Evolutionary conservation across 1,284 basidiomycete species (phyloP).

Genomic region (Trichosporon inkin): DNA sequence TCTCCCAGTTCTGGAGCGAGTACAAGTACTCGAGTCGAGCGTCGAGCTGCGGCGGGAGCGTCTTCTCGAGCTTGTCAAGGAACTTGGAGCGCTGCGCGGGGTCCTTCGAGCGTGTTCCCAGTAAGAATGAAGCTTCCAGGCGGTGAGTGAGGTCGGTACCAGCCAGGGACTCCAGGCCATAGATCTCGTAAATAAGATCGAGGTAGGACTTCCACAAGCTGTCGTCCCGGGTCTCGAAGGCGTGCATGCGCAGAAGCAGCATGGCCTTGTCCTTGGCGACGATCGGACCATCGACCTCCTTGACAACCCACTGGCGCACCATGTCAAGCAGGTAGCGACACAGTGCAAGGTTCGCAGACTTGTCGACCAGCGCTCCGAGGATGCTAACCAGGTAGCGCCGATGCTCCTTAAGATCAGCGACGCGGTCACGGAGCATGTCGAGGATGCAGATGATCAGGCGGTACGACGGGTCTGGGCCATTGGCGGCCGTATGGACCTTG

Average conservation of each 20-base stretch:
- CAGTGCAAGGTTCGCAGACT: slow-evolving; percentile 76
- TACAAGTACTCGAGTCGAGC: slow-evolving; percentile 85
- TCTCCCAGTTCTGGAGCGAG: slow-evolving; percentile 94
- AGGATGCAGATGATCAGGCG: slow-evolving; percentile 55
- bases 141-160: slow-evolving; percentile 91
- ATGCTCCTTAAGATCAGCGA: slow-evolving; percentile 56
- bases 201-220: slow-evolving; percentile 81
- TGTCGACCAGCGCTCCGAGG: slow-evolving; percentile 80
- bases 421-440: slow-evolving; percentile 54
- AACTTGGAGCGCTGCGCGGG: slow-evolving; percentile 76
- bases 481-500: slow-evolving; percentile 76
- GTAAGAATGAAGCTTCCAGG: slow-evolving; percentile 86
- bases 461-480: slow-evolving; percentile 44
- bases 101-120: slow-evolving; percentile 85
- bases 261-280: slow-evolving; percentile 95
- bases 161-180: slow-evolving; percentile 76
- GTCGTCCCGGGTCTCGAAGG: slow-evolving; percentile 73
- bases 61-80: slow-evolving; percentile 84
- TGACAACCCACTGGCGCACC: slow-evolving; percentile 81
- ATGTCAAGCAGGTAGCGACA: slow-evolving; percentile 85
- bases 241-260: slow-evolving; percentile 83
- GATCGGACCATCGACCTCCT: slow-evolving; percentile 67
- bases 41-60: slow-evolving; percentile 75
- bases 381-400: slow-evolving; percentile 65
- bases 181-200: slow-evolving; percentile 89